Evolutionary conservation across 768 basidiomycete species (phyloP).

Genomic region (Trichaptum fuscoviolaceum): DNA sequence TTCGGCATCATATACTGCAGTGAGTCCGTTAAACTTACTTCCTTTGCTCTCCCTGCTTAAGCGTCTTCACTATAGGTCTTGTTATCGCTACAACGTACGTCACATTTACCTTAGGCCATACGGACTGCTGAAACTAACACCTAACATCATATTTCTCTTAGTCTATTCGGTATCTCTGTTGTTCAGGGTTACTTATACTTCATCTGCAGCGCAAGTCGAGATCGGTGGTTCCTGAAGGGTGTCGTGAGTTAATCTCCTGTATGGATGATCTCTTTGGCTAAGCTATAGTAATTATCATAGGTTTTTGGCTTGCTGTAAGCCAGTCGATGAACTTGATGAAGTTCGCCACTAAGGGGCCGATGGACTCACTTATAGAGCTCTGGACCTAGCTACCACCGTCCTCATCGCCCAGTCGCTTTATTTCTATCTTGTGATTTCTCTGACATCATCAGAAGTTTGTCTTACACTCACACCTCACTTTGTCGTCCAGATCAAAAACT

Average conservation of each 20-base stretch:
- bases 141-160: neutral
- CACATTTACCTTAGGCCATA: neutral
- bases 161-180: neutral
- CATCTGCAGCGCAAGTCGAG: neutral
- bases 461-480: neutral
- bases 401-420: neutral
- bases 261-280: neutral
- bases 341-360: neutral
- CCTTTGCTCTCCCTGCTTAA: neutral
- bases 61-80: neutral
- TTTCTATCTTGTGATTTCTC: neutral
- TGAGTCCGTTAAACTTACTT: neutral
- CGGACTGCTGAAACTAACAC: neutral
- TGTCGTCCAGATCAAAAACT: neutral
- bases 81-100: neutral
- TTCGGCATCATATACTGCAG: neutral
- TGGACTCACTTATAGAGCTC: neutral
- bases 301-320: neutral
- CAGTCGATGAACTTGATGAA: neutral
- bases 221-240: neutral
- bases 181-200: neutral
- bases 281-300: neutral
- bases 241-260: neutral
- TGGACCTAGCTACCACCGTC: neutral
- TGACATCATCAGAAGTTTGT: no score